Conservation (phyloP, 2,329 filamentous ascomycete species). For the Akanthomyces dipterigenus region DNA sequence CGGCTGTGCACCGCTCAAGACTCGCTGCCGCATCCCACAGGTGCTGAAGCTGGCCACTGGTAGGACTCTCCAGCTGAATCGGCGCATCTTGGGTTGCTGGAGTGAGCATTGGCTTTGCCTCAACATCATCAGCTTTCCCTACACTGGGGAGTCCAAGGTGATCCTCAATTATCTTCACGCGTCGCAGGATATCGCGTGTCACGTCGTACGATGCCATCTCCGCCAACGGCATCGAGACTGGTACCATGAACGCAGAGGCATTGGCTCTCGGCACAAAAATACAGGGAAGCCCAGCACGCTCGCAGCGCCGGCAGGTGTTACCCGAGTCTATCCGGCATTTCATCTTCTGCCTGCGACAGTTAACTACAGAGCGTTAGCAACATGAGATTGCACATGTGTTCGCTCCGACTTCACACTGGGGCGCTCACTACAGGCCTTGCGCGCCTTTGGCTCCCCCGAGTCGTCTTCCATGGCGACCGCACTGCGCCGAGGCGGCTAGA, state of each 20-base stretch:
- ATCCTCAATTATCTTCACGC: conserved; percentile 21
- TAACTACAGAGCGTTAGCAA: conserved; percentile 15
- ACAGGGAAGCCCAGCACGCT: conserved; percentile 29
- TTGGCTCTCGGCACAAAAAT: conserved; percentile 35
- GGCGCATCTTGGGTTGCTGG: conserved; percentile 15
- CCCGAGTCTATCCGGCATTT: conserved; percentile 30
- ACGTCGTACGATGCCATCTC: conserved; percentile 8
- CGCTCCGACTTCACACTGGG: not conserved
- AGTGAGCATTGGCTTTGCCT: not conserved
- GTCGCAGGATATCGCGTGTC: conserved; percentile 13
- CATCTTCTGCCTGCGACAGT: conserved; percentile 28
- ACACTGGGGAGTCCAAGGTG: conserved; percentile 18
- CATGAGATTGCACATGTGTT: not conserved
- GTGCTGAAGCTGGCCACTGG: conserved; percentile 14
- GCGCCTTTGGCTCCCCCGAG: conserved; percentile 19
- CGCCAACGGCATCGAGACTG: not conserved
- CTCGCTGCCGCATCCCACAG: conserved; percentile 25
- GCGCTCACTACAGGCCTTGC: conserved; percentile 24
- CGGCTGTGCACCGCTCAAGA: conserved; percentile 21
- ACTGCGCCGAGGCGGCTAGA: not conserved
- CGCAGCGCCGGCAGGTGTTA: conserved; percentile 27
- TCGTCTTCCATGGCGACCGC: conserved; percentile 11
- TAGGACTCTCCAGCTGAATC: conserved; percentile 4
- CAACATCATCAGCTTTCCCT: not conserved
- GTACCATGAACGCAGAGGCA: conserved; percentile 19